Base-by-base conservation (phyloP, 495 filamentous ascomycete species). In the Aspergillus nanangensis region DNA sequence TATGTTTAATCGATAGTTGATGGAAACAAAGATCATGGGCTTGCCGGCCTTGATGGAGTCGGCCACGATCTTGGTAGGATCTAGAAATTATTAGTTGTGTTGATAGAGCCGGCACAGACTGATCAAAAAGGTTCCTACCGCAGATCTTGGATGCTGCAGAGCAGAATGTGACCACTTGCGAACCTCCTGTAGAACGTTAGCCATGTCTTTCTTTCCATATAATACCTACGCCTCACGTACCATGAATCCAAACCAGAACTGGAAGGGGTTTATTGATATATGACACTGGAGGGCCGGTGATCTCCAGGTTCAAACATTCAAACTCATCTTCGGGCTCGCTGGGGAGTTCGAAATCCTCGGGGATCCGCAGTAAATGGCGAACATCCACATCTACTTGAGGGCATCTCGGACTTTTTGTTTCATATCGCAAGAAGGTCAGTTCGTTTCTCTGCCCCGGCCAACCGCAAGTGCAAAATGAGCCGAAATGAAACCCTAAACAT, bases 1-100 rank as follows among this genome's bases (percentile, higher is more conserved):
- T 46, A 86, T 76, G 56, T 82, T 82, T 41, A 84, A 50, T 5
- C 83, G 80, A 56, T 86, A 84, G 60, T 84, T 84, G 58, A 83
- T 71, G 4, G 70, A 68, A 11, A 85, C 77, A 44, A 86, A 75
- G 17, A 87, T 67, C 20, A 83, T 68, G 27, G 69, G 65, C 39
- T 81, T 70, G 14, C 48, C 55, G 3, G 53, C 36, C 32, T 55
- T 56, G 23, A 68, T 59, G 0, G 67, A 68, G 21, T 68, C 67
- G 0, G 59, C 55, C 13, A 70, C 61, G 23, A 70, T 45, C 29
- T 60, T 62, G 23, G 53, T 61, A 0, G 65, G 63, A 48, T 66
- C 65, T 66, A 48, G n/a, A 3, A n/a, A 24, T 13, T 1, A 21
- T 48, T 23, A 41, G 27, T 18, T 18, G 32, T 25, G 4, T 22